phyloP scores from a whole-genome alignment of 768 basidiomycete genomes.

The Rhodotorula diobovata region DNA sequence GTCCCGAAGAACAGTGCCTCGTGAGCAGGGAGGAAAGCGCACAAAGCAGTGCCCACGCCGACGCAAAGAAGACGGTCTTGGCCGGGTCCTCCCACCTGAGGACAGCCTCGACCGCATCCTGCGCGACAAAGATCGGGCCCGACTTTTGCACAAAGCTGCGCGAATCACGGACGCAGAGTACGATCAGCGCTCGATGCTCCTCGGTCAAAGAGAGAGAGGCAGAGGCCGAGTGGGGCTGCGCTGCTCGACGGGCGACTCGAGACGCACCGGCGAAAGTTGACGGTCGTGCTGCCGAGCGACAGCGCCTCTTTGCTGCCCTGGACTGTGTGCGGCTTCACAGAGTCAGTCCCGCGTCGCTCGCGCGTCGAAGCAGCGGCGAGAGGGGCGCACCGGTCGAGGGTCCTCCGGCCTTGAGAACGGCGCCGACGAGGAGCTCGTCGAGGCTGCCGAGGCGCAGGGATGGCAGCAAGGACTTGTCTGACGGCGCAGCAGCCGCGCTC shows the following conservation, averaged over 20 bases:
- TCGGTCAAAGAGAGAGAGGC: not conserved
- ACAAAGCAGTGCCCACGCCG: conserved; percentile 38
- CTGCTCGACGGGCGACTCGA: no score
- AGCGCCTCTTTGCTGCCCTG: conserved; percentile 38
- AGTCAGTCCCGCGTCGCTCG: not conserved
- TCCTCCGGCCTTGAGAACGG: conserved; percentile 3
- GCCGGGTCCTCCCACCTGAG: conserved; percentile 40
- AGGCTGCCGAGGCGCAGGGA: conserved; percentile 1
- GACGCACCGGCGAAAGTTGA: conserved; percentile 39
- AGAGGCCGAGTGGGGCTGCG: conserved; percentile 9
- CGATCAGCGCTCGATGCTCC: not conserved
- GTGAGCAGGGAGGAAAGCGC: not conserved
- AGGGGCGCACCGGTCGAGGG: not conserved
- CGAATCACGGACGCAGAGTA: no score
- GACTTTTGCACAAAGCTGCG: conserved; percentile 42
- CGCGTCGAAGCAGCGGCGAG: not conserved
- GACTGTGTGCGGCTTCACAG: not conserved
- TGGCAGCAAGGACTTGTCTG: not conserved
- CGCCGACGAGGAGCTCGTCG: conserved; percentile 7
- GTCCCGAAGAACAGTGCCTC: not conserved
- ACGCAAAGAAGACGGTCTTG: conserved; percentile 41
- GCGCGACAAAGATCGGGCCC: conserved; percentile 42
- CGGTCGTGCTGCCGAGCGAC: conserved; percentile 30
- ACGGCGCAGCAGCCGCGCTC: not conserved
- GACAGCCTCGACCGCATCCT: conserved; percentile 40